These are phyloP conservation scores for Collybia nuda DNA, from an alignment of 768 basidiomycete species.

Conservation along the genomic window DNA sequence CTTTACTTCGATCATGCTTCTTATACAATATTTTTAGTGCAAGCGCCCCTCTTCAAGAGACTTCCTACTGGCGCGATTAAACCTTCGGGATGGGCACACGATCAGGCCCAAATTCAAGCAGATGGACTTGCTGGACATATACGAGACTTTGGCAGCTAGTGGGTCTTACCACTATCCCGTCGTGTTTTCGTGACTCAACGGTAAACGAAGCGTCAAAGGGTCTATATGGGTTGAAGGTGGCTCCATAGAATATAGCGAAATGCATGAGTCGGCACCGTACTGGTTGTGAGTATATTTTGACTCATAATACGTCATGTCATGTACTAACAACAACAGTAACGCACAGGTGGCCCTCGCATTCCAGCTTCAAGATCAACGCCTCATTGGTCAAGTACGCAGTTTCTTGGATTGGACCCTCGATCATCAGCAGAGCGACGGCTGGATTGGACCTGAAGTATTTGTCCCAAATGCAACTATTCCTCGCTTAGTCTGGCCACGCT, in stretches of 20 bases:
- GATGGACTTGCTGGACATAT: conserved; percentile 40
- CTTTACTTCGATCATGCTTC: too few species aligned
- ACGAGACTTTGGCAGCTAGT: conserved; percentile 41
- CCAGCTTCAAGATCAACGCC: conserved; percentile 33
- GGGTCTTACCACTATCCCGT: conserved; percentile 5
- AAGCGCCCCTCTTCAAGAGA: conserved; percentile 26
- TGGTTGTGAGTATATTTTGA: conserved; percentile 37
- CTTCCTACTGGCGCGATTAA: conserved; percentile 36
- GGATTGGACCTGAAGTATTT: conserved; percentile 40
- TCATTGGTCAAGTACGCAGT: conserved; percentile 34
- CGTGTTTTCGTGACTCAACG: neutral
- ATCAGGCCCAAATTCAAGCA: conserved; percentile 40
- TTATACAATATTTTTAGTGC: conserved; percentile 19
- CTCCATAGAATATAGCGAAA: conserved; percentile 41
- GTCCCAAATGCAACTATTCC: conserved; percentile 34
- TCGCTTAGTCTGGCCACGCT: conserved; percentile 41
- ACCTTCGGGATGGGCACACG: conserved; percentile 37
- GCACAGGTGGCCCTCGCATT: conserved; percentile 42
- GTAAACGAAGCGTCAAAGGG: conserved; percentile 30
- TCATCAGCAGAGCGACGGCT: conserved; percentile 36
- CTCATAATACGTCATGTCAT: neutral
- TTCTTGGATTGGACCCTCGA: conserved; percentile 40
- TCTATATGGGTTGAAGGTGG: conserved; percentile 44
- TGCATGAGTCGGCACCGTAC: conserved; percentile 43
- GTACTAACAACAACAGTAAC: conserved; percentile 23